phyloP scores from a whole-genome alignment of 345 rosid species.

The Excoecaria cochinchinensis region DNA sequence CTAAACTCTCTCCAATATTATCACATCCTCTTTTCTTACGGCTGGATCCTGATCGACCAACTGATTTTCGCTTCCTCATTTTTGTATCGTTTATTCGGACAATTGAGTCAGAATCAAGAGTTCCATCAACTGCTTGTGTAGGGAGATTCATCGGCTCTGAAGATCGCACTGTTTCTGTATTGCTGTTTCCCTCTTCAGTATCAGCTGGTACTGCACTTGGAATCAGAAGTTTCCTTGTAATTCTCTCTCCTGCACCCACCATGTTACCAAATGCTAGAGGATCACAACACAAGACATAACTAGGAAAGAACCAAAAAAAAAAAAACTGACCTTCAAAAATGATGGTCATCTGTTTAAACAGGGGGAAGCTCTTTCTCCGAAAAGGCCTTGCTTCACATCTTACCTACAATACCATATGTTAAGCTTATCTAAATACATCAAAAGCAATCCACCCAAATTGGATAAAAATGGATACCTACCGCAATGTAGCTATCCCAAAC shows the following conservation, averaged over 20 bases:
- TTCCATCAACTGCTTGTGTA: conserved; percentile 29
- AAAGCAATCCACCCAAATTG: neutral
- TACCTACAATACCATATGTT: conserved; percentile 18
- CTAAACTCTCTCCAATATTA: conserved; percentile 24
- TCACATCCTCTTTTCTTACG: conserved; percentile 26
- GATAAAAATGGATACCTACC: conserved; percentile 13
- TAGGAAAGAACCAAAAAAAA: neutral
- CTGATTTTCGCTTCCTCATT: conserved; percentile 27
- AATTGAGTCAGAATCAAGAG: conserved; percentile 41
- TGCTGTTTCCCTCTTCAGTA: conserved; percentile 39
- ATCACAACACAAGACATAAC: neutral
- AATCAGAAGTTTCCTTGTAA: conserved; percentile 14
- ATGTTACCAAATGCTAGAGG: neutral
- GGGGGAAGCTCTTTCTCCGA: conserved; percentile 39
- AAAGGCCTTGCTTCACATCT: conserved; percentile 42
- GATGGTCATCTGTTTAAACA: conserved; percentile 35
- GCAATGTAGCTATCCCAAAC: conserved; percentile 40
- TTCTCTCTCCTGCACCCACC: conserved; percentile 33
- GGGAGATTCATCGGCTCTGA: conserved; percentile 30
- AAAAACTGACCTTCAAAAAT: conserved; percentile 34
- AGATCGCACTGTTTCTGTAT: conserved; percentile 37
- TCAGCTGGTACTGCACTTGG: conserved; percentile 17
- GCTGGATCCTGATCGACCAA: conserved; percentile 17
- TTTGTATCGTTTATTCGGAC: conserved; percentile 20
- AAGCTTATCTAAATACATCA: conserved; percentile 3